A percentile compares a stretch with the other conserved stretches of the same genome.
phyloP scores from a whole-genome alignment of 805 yeast species.

The Debaryomyces castellii region DNA sequence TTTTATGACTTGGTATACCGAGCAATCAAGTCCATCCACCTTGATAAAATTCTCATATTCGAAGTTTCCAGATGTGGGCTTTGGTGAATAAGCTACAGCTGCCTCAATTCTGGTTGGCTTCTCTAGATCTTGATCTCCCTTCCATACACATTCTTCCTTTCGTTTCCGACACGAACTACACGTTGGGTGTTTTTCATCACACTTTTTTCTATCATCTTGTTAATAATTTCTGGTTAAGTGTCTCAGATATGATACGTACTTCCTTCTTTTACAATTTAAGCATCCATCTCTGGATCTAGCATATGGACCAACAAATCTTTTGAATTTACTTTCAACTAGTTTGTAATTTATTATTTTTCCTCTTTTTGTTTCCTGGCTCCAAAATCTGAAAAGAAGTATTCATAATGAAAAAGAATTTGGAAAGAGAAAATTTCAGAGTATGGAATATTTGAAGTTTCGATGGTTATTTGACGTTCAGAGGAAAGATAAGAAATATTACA shows the following conservation, averaged over 20 bases:
- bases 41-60: neutral
- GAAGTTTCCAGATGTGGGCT: too few relatives aligned
- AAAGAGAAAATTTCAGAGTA: too few relatives aligned
- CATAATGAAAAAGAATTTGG: too few relatives aligned
- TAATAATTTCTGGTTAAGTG: neutral
- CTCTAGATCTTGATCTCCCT: neutral
- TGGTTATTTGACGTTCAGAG: too few relatives aligned
- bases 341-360: neutral
- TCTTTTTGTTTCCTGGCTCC: neutral
- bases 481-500: neutral
- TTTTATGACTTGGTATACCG: too few relatives aligned
- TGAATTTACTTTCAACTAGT: neutral
- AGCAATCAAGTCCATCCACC: too few relatives aligned
- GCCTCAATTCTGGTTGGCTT: neutral
- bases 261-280: constrained; percentile 1
- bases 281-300: constrained; percentile 2
- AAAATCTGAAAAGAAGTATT: neutral
- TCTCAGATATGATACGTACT: neutral
- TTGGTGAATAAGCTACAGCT: neutral
- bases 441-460: too few relatives aligned
- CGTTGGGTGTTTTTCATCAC: constrained; percentile 12
- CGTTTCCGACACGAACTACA: constrained; percentile 9
- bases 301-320: neutral
- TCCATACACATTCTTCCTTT: constrained; percentile 3
- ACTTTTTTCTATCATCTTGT: constrained; percentile 7